Evolutionary conservation across 352 stramenopile genomes (phyloP).

Genomic region (Thalassiosira sp.): DNA sequence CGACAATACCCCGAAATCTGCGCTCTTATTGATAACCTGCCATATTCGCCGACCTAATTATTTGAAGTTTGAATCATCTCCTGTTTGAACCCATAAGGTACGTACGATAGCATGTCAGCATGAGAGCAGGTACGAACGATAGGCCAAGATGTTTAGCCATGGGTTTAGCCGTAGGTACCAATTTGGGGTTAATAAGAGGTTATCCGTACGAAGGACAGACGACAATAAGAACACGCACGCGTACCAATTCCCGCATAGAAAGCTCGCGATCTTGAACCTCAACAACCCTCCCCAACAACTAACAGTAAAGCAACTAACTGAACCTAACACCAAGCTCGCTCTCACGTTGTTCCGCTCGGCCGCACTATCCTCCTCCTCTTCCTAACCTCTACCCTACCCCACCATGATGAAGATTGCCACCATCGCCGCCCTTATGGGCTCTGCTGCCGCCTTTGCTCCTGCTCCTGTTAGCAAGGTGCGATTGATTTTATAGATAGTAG

Average conservation of each 20-base stretch:
- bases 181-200: background rate
- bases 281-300: background rate
- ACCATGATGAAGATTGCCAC: slow-evolving; percentile 38
- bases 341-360: background rate
- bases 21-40: too few species aligned
- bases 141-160: too few species aligned
- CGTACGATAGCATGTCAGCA: too few species aligned
- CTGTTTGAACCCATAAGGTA: too few species aligned
- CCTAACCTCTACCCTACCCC: background rate
- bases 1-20: too few species aligned
- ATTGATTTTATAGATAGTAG: too few species aligned
- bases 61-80: too few species aligned
- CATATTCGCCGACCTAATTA: too few species aligned
- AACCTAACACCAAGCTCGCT: background rate
- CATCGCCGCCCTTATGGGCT: too few species aligned
- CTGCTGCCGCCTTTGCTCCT: slow-evolving; percentile 23
- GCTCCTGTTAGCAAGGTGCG: slow-evolving; percentile 25
- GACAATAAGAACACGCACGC: background rate
- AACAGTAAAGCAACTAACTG: too few species aligned
- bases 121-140: too few species aligned
- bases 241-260: slow-evolving; percentile 1
- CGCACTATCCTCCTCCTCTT: background rate
- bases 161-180: too few species aligned
- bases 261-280: slow-evolving; percentile 6
- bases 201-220: background rate